These are phyloP conservation scores for Clonostachys solani DNA, from an alignment of 2,329 filamentous ascomycete genomes.

Conservation along the genomic window DNA sequence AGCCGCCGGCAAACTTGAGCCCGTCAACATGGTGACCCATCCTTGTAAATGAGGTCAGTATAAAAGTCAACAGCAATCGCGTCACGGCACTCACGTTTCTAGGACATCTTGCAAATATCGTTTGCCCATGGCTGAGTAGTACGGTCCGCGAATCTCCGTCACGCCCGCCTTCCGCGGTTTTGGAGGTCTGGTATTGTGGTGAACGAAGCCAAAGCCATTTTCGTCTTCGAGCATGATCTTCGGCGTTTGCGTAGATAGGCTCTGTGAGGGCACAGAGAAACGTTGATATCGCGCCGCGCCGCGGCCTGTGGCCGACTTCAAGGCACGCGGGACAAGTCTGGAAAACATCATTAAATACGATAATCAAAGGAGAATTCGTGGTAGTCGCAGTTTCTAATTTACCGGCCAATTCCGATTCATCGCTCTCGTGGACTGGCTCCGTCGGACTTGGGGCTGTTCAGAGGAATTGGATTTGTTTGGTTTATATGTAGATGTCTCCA, in stretches of 20 bases:
- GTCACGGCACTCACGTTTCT: conserved; percentile 34
- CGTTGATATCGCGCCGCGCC: too few species aligned
- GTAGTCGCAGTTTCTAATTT: too few species aligned
- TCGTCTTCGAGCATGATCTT: conserved; percentile 37
- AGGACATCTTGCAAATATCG: conserved; percentile 46
- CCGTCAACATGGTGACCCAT: conserved; percentile 51
- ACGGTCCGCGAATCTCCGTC: conserved; percentile 51
- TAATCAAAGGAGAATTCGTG: too few species aligned
- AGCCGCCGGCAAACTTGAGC: conserved; percentile 49
- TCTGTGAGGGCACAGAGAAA: too few species aligned
- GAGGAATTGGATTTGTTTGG: too few species aligned
- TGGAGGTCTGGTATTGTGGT: conserved; percentile 38
- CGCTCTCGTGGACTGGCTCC: too few species aligned
- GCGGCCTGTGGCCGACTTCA: too few species aligned
- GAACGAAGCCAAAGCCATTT: conserved; percentile 43
- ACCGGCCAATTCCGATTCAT: too few species aligned
- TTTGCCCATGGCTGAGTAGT: conserved; percentile 50
- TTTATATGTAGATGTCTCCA: too few species aligned
- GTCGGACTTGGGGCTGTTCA: too few species aligned
- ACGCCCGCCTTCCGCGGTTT: conserved; percentile 45
- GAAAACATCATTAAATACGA: too few species aligned
- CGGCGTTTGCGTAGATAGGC: background rate
- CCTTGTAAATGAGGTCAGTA: conserved; percentile 12
- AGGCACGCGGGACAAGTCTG: too few species aligned
- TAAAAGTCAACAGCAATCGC: background rate